Base-by-base conservation (phyloP, 768 basidiomycete species). In the Clitopilus hobsonii region DNA sequence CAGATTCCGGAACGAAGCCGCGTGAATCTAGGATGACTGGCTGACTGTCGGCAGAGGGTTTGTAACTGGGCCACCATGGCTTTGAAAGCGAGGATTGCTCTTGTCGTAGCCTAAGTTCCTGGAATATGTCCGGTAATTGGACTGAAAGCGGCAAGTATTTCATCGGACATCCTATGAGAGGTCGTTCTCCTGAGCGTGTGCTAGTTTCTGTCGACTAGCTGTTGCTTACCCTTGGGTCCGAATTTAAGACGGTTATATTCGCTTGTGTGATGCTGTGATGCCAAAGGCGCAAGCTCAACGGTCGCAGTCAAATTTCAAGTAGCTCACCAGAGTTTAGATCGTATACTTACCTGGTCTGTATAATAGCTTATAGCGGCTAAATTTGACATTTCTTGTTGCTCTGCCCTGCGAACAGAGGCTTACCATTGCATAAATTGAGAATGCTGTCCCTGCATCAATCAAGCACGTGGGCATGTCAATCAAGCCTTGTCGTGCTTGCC, bases 241-340 rank as follows among this genome's bases (percentile, higher is more conserved):
- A 82, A 85, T 67, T 90, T 89, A 23, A 83, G 67, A 53, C 80
- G 77, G 61, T 80, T 88, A 66, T 91, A 90, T 45, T 86, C 82
- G 70, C 85, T 87, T 54, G 63, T 52, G 60, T 91, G 89, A 68
- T 90, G 86, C 60, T 91, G 88, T 5, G 87, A 89, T 2, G 88
- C 87, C 16, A 91, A 71, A 2, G 64, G 69, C 1, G 77, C 74
- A 49, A 88, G 78, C 76, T 84, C 60, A 30, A 53, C 38, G 41
- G 57, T 51, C 51, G 54, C 20, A 23, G 27, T 26, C n/a, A 45
- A 16, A 45, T 57, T n/a, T n/a, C n/a, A n/a, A n/a, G 49, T 52
- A 48, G 22, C 16, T 32, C 16, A 7, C 30, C 30, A 7, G 30
- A 45, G 18, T 45, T 45, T 45, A 20, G 22, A 45, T 32, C n/a